Conservation (phyloP, 2,329 filamentous ascomycete genomes). For the Fusarium burgessii region DNA sequence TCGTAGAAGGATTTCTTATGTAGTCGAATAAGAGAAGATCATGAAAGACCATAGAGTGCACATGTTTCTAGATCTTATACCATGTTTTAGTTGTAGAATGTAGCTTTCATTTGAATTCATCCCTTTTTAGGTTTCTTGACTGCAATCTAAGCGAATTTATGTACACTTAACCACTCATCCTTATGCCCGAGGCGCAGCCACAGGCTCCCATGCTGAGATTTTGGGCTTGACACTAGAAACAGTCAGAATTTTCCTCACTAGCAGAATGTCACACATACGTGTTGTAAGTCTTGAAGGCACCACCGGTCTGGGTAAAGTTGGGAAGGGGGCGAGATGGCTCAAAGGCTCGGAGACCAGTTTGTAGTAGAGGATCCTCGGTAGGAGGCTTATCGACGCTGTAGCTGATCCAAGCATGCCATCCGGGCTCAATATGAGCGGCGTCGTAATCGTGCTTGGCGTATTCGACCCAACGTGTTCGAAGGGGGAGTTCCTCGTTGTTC, state of each 20-base stretch:
- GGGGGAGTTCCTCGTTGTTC: conserved; percentile 93
- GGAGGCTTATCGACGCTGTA: conserved; percentile 93
- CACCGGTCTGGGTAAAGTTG: conserved; percentile 80
- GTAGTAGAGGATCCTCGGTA: conserved; percentile 77
- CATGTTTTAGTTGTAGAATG: conserved; percentile 23
- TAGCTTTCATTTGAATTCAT: conserved; percentile 29
- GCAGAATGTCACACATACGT: conserved; percentile 74
- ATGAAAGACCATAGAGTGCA: conserved; percentile 39
- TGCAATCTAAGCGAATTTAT: conserved; percentile 46
- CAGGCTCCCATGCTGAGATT: conserved; percentile 65
- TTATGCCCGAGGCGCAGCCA: conserved; percentile 52
- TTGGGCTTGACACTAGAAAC: conserved; percentile 64
- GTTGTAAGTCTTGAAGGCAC: conserved; percentile 91
- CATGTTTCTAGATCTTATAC: conserved; percentile 39
- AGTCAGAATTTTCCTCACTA: conserved; percentile 23
- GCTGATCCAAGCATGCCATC: conserved; percentile 98
- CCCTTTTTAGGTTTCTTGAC: conserved; percentile 26
- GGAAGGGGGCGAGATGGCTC: conserved; percentile 78
- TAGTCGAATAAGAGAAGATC: conserved; percentile 27
- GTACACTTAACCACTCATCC: conserved; percentile 36
- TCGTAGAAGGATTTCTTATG: conserved; percentile 34
- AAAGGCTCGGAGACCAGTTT: conserved; percentile 77
- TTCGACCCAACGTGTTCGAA: conserved; percentile 97
- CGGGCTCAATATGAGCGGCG: conserved; percentile 87
- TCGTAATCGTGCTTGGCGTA: conserved; percentile 91